Evolutionary conservation across 1,284 basidiomycete genomes (phyloP).

Genomic region (Malassezia slooffiae): DNA sequence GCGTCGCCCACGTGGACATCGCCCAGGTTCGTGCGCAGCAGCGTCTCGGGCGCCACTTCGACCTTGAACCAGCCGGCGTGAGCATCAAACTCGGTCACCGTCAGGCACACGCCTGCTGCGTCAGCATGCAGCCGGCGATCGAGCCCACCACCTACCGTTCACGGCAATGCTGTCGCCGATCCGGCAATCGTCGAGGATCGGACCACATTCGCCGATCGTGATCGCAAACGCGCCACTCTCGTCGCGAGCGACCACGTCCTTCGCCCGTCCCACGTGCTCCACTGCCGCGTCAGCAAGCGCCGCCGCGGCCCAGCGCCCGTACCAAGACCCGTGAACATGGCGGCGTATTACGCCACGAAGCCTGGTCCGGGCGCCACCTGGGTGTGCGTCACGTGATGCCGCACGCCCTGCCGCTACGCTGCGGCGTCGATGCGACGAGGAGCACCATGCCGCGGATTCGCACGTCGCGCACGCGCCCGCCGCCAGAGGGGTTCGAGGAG

Average conservation of each 20-base stretch:
- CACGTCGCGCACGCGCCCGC: constrained; percentile 84
- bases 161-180: constrained; percentile 90
- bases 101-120: constrained; percentile 62
- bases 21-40: constrained; percentile 72
- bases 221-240: constrained; percentile 66
- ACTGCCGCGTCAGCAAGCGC: constrained; percentile 16
- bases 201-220: constrained; percentile 61
- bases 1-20: constrained; percentile 64
- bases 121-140: not conserved
- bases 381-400: not conserved
- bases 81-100: constrained; percentile 65
- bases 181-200: constrained; percentile 79
- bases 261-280: constrained; percentile 67
- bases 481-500: constrained; percentile 94
- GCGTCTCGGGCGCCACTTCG: constrained; percentile 92
- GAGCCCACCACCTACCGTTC: constrained; percentile 51
- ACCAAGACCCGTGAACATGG: constrained; percentile 39
- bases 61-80: constrained; percentile 59
- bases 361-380: not conserved
- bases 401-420: not conserved
- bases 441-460: constrained; percentile 85
- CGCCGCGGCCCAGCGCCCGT: constrained; percentile 7
- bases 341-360: not conserved
- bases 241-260: constrained; percentile 50
- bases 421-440: not conserved